Evolutionary conservation across 331 rosid genomes (phyloP), one percentile per base, ranked within the genome.

Genomic region (Telfairia occidentalis): DNA sequence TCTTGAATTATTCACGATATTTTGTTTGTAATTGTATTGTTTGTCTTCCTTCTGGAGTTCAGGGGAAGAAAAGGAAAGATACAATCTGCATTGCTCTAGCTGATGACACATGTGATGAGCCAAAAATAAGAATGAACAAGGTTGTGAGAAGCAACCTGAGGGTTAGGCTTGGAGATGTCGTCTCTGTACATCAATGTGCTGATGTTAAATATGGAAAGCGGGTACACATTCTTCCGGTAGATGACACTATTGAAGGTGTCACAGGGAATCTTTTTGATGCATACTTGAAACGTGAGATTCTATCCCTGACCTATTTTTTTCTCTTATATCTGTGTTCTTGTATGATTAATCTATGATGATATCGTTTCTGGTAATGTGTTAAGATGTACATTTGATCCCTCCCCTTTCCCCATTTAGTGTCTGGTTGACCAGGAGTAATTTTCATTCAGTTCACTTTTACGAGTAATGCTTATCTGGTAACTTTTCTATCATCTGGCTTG

Each of bases 81-180:
- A 93, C 96, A 0, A 80, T 93, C 76, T 93, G 98, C 88, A 93
- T 93, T 84, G 98, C 97, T 35, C 97, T 91, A 66, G 96, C 97
- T 30, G 98, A 93, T 81, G 97, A 88, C 2, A 85, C 92, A 0
- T 93, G 98, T 10, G 97, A 93, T 23, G 96, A 89, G 74, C 98
- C 98, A 7, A 93, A 91, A 82, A 91, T 93, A 48, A 87, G 97
- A 78, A 91, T 90, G 96, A 92, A 92, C 86, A 92, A 92, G 88
- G 97, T 90, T 78, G 90, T 90, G 52, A 84, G 98, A 74, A 93
- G 85, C 83, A 93, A 93, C 83, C 88, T 93, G 12, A 88, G 98
- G 86, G 98, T 93, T 46, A 89, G 98, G 83, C 97, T 93, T 23
- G 98, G 97, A 42, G 98, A 91, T 77, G 98, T 93, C 73, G 96